These are phyloP conservation scores for Antitrichia curtipendula DNA, from an alignment of 225 moss, liverwort and hornwort species.

Conservation along the genomic window DNA sequence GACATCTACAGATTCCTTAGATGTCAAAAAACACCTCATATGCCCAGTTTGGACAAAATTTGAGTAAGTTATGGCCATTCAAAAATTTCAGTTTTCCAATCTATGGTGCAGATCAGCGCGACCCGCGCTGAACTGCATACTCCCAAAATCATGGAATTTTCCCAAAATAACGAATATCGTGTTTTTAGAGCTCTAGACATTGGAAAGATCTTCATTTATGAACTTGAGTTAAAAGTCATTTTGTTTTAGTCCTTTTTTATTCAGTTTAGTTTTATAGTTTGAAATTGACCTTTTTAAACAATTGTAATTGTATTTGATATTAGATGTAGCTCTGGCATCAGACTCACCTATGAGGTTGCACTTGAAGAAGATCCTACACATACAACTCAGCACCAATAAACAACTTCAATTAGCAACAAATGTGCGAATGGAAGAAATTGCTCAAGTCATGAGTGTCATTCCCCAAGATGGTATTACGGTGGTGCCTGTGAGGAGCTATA, in stretches of 20 bases:
- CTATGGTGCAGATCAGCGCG: too few species aligned
- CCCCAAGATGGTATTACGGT: neutral
- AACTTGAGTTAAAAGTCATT: neutral
- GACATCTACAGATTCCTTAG: too few species aligned
- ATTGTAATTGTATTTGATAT: neutral
- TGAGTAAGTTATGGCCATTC: too few species aligned
- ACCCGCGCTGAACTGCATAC: too few species aligned
- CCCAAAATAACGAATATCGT: too few species aligned
- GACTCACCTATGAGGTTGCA: neutral
- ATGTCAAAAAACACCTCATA: too few species aligned
- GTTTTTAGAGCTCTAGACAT: too few species aligned
- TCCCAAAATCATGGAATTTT: too few species aligned
- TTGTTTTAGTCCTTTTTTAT: neutral
- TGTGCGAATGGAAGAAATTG: neutral
- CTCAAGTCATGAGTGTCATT: neutral
- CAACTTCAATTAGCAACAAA: neutral
- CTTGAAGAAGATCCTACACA: neutral
- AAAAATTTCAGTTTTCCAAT: too few species aligned
- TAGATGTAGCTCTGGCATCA: neutral
- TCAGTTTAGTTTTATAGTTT: neutral
- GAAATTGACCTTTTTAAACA: neutral
- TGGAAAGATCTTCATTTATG: neutral
- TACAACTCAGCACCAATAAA: neutral
- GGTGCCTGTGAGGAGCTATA: neutral
- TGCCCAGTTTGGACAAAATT: too few species aligned